Evolutionary conservation across 345 rosid genomes (phyloP).

Genomic region (Brassica cretica): DNA sequence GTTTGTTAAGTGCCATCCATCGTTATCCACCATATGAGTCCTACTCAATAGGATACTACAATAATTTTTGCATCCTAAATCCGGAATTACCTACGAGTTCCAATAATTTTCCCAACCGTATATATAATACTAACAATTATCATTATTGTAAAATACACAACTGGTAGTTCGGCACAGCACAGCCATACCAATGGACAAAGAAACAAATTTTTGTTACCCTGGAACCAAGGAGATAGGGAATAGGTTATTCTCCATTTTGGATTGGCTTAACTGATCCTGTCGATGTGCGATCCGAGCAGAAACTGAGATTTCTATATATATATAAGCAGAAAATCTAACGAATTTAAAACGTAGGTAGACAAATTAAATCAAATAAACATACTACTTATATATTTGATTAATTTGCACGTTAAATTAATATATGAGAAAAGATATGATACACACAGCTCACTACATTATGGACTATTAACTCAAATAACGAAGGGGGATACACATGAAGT

Average conservation of each 20-base stretch:
- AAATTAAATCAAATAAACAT: background rate
- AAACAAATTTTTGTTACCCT: slow-evolving; percentile 20
- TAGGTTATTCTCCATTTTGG: background rate
- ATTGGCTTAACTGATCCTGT: slow-evolving; percentile 23
- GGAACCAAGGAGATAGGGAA: slow-evolving; percentile 1
- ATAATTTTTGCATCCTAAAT: too few relatives aligned
- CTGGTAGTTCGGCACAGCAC: slow-evolving; percentile 14
- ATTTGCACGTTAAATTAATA: background rate
- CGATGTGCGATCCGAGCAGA: slow-evolving; percentile 11
- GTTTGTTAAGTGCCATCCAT: too few relatives aligned
- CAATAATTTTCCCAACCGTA: background rate
- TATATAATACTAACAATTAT: slow-evolving; percentile 1
- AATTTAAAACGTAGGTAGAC: slow-evolving; percentile 3
- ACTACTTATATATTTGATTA: background rate
- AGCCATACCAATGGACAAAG: slow-evolving; percentile 21
- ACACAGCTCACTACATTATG: background rate
- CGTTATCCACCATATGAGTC: too few relatives aligned
- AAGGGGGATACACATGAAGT: background rate
- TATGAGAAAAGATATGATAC: background rate
- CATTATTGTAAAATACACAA: background rate
- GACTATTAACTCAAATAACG: background rate
- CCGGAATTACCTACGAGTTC: too few relatives aligned
- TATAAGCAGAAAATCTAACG: background rate
- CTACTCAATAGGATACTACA: too few relatives aligned
- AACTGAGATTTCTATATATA: slow-evolving; percentile 3